phyloP scores from a whole-genome alignment of 306 rosid species.

The Luffa aegyptiaca region DNA sequence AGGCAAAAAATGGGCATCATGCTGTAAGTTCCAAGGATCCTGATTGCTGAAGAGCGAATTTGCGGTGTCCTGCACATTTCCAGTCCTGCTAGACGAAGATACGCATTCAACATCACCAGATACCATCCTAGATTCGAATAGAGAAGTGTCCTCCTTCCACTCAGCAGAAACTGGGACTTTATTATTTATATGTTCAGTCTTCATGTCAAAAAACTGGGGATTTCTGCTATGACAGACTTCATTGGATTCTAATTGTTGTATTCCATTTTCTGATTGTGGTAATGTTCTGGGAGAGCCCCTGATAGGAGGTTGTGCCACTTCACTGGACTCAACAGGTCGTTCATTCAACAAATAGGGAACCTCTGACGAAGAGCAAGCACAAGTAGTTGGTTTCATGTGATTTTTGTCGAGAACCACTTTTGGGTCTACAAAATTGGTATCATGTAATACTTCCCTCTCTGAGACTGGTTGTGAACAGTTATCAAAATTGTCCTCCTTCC shows the following conservation, averaged over 20 bases:
- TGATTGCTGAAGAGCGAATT: slow-evolving; percentile 77
- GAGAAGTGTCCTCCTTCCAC: slow-evolving; percentile 14
- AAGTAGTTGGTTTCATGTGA: slow-evolving; percentile 16
- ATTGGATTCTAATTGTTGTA: slow-evolving; percentile 19
- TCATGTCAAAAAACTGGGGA: slow-evolving; percentile 19
- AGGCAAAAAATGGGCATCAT: slow-evolving; percentile 51
- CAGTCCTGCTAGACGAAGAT: slow-evolving; percentile 29
- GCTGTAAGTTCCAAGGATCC: slow-evolving; percentile 70
- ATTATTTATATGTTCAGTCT: slow-evolving; percentile 8
- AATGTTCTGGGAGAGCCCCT: slow-evolving; percentile 44
- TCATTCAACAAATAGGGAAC: slow-evolving; percentile 21
- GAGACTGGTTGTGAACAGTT: slow-evolving; percentile 14
- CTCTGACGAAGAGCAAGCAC: slow-evolving; percentile 32
- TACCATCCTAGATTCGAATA: slow-evolving; percentile 14
- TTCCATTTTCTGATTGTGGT: slow-evolving; percentile 31
- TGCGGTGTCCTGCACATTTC: slow-evolving; percentile 45
- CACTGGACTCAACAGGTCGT: slow-evolving; percentile 37
- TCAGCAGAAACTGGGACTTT: slow-evolving; percentile 17
- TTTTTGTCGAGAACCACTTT: slow-evolving; percentile 20
- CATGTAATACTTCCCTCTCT: slow-evolving; percentile 36
- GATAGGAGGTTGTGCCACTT: slow-evolving; percentile 35
- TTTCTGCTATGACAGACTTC: slow-evolving; percentile 14
- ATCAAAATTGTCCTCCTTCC: slow-evolving; percentile 31
- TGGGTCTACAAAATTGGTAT: slow-evolving; percentile 22
- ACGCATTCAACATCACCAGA: slow-evolving; percentile 17